These are phyloP conservation scores for Stephania cephalantha DNA, from an alignment of 164 flowering plant genomes.

Conservation along the genomic window DNA sequence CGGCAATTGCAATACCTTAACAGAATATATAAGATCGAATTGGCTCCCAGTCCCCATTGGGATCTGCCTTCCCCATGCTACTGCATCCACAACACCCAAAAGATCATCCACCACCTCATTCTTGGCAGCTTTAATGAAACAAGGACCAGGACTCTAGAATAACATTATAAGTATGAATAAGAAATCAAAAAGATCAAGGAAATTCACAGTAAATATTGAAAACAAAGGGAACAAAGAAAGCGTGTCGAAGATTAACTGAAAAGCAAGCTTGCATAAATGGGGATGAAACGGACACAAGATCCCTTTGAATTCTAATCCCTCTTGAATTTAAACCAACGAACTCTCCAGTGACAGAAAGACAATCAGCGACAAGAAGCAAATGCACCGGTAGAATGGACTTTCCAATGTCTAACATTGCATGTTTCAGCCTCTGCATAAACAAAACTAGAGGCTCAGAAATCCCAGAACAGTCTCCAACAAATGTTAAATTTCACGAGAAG, in stretches of 20 bases:
- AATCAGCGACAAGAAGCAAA: slow-evolving; percentile 58
- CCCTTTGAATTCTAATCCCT: slow-evolving; percentile 58
- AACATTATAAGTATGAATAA: slow-evolving; percentile 3
- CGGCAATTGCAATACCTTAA: slow-evolving; percentile 41
- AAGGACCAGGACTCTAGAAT: slow-evolving; percentile 57
- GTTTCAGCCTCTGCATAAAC: slow-evolving; percentile 51
- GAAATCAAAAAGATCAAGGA: not conserved
- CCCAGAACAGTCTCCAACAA: not conserved
- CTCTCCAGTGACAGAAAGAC: slow-evolving; percentile 74
- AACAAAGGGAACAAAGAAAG: not conserved
- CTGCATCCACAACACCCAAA: slow-evolving; percentile 65
- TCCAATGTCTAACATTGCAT: slow-evolving; percentile 57
- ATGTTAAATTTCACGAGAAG: no score
- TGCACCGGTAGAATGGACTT: slow-evolving; percentile 65
- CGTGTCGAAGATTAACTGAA: slow-evolving; percentile 38
- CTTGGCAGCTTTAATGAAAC: slow-evolving; percentile 81
- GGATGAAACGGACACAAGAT: slow-evolving; percentile 40
- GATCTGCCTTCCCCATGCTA: slow-evolving; percentile 84
- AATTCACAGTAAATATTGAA: not conserved
- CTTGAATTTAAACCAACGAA: slow-evolving; percentile 64
- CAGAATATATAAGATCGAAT: slow-evolving; percentile 61
- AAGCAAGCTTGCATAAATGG: slow-evolving; percentile 87
- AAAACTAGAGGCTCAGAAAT: slow-evolving; percentile 7
- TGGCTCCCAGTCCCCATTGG: slow-evolving; percentile 60
- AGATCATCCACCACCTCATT: slow-evolving; percentile 52